Conservation (phyloP, 225 moss, liverwort and hornwort species). For the Physcomitrium patens region DNA sequence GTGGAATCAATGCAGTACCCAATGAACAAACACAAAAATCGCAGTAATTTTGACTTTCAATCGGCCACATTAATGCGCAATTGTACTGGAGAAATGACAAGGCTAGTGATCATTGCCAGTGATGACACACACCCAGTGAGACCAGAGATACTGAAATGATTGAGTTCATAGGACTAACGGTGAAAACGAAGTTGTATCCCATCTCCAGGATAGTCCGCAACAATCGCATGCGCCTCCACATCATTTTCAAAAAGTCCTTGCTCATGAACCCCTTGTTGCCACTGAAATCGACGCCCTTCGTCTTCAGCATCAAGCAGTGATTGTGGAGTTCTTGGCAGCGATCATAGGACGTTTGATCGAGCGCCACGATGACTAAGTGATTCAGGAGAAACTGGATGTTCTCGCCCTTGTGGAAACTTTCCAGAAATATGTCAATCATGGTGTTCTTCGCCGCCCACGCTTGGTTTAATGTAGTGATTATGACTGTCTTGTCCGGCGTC, state of each 20-base stretch:
- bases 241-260: slow-evolving; percentile 73
- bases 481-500: slow-evolving; percentile 54
- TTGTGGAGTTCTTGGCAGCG: slow-evolving; percentile 55
- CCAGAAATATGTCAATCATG: slow-evolving; percentile 69
- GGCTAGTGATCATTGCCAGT: not conserved
- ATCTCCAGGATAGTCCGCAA: slow-evolving; percentile 58
- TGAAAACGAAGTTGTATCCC: slow-evolving; percentile 64
- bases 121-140: not conserved
- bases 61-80: too few species aligned
- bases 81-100: too few species aligned
- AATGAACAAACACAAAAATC: too few species aligned
- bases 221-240: slow-evolving; percentile 69
- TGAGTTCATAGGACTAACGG: slow-evolving; percentile 34
- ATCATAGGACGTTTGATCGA: slow-evolving; percentile 58
- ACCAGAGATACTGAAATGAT: too few species aligned
- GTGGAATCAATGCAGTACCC: too few species aligned
- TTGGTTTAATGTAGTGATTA: slow-evolving; percentile 66
- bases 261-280: slow-evolving; percentile 68
- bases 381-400: slow-evolving; percentile 51
- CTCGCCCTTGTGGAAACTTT: slow-evolving; percentile 56
- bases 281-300: slow-evolving; percentile 72
- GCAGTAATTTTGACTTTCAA: too few species aligned
- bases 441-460: slow-evolving; percentile 66
- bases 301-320: slow-evolving; percentile 62
- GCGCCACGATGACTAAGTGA: slow-evolving; percentile 56